phyloP scores from a whole-genome alignment of 2,329 filamentous ascomycete species.

The Exophiala bonariae region DNA sequence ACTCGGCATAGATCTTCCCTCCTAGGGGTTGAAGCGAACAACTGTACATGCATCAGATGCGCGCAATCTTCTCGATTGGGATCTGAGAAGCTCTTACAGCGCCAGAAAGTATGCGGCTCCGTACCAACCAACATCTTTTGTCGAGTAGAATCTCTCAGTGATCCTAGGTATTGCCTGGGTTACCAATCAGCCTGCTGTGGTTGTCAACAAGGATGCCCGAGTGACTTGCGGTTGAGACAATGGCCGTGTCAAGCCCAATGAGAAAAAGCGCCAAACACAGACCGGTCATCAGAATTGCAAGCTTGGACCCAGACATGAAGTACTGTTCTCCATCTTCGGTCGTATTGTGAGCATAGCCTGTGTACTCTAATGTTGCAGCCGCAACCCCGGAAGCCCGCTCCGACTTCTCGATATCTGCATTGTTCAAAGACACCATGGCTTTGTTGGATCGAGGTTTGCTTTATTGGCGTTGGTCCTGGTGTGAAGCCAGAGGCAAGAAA shows the following conservation, averaged over 20 bases:
- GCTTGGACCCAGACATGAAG: background rate
- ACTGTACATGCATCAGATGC: slow-evolving; percentile 32
- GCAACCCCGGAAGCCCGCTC: background rate
- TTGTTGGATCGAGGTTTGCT: background rate
- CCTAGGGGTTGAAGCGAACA: slow-evolving; percentile 52
- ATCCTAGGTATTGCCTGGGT: slow-evolving; percentile 48
- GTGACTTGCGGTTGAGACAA: background rate
- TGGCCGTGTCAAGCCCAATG: background rate
- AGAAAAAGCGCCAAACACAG: background rate
- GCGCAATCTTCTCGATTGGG: slow-evolving; percentile 5
- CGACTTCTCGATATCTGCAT: background rate
- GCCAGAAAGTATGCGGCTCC: slow-evolving; percentile 43
- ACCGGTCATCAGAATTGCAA: background rate
- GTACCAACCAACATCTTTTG: slow-evolving; percentile 37
- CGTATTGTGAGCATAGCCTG: background rate
- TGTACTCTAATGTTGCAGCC: background rate
- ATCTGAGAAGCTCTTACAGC: slow-evolving; percentile 23
- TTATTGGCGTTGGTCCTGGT: background rate
- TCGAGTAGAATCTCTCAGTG: slow-evolving; percentile 40
- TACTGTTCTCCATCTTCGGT: background rate
- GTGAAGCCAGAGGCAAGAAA: background rate
- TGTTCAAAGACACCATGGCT: background rate
- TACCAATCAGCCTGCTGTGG: background rate
- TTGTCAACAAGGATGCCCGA: background rate
- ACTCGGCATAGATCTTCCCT: slow-evolving; percentile 52